Conservation (phyloP, 2,329 filamentous ascomycete genomes). For the Colletotrichum costaricense region DNA sequence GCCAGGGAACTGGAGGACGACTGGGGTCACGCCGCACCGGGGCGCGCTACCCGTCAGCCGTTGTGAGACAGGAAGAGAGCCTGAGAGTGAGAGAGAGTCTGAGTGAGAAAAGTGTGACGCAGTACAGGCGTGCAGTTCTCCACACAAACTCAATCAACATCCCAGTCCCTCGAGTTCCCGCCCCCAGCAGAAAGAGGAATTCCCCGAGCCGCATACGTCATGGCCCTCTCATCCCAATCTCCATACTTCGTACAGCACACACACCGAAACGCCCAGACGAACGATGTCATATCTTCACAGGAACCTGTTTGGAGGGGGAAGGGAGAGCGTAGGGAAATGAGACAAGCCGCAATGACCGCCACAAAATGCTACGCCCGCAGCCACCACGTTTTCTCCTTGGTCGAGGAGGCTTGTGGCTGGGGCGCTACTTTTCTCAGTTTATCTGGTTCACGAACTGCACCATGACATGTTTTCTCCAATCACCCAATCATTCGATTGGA, state of each 20-base stretch:
- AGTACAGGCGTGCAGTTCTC: constrained; percentile 10
- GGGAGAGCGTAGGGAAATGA: constrained; percentile 3
- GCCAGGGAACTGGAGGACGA: no score
- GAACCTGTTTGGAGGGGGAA: constrained; percentile 27
- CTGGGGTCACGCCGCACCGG: constrained; percentile 7
- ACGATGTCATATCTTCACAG: constrained; percentile 24
- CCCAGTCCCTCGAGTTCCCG: constrained; percentile 2
- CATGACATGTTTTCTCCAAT: constrained; percentile 31
- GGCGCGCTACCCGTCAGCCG: constrained; percentile 17
- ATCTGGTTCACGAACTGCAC: constrained; percentile 1
- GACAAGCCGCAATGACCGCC: constrained; percentile 20
- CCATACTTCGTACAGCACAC: no score
- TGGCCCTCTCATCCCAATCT: neutral
- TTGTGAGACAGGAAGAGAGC: neutral
- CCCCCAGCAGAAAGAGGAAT: constrained; percentile 2
- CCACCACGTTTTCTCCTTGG: constrained; percentile 24
- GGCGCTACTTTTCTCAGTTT: neutral
- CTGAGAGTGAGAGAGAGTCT: neutral
- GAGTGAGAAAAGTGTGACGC: constrained; percentile 21
- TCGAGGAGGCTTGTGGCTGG: neutral
- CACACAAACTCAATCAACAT: constrained; percentile 11
- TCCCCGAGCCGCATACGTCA: constrained; percentile 34
- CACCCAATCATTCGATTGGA: constrained; percentile 12
- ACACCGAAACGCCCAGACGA: neutral
- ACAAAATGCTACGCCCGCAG: neutral